Base-by-base conservation (phyloP, 2,329 filamentous ascomycete species). In the Botrytis squamosa region DNA sequence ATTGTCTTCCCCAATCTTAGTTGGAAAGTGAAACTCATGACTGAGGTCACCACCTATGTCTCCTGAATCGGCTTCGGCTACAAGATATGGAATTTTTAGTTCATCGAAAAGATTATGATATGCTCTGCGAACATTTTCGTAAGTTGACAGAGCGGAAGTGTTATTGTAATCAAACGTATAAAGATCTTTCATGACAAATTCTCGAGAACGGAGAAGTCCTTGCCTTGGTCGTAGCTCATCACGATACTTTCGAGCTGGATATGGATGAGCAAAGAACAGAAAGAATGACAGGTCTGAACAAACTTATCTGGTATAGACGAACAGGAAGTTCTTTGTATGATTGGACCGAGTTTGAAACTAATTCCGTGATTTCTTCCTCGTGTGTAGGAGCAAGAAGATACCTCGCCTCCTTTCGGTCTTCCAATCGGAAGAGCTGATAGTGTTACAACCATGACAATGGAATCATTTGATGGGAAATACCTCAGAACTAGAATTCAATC, bases 101-200 rank as follows among this genome's bases (percentile, higher is more conserved):
- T 97, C 93, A 63, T 92, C 84, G 79, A 99, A 97, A 69, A 99
- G 88, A 29, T 86, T 86, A 20, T 85, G 86, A 81, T 99, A 99
- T 2, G 92, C 92, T 55, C 82, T 82, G 68, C 92, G 89, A 4
- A 97, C 94, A 60, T 90, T 84, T 10, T 89, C 83, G 78, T 99
- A 99, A 0, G 95, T 97, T 68, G 88, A 83, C n/a, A 95, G 84
- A 1, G 95, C 95, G n/a, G 88, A 84, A 40, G 88, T 83, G 0
- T 86, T 81, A 6, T 87, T 91, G 52, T 87, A 84, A 80, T 99
- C 96, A 80, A 99, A 99, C 0, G 95, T 98, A 82, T 99, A 99
- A 1, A 99, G 87, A 82, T 99, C 96, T 83, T 99, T 99, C 96
- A 99, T 99, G 78, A 94, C 84, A 79, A 99, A 99, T 80, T 99